A percentile compares a stretch with the other conserved stretches of the same genome.
Conservation (phyloP, 2,329 filamentous ascomycete species). For the Daldinia eschscholtzii region DNA sequence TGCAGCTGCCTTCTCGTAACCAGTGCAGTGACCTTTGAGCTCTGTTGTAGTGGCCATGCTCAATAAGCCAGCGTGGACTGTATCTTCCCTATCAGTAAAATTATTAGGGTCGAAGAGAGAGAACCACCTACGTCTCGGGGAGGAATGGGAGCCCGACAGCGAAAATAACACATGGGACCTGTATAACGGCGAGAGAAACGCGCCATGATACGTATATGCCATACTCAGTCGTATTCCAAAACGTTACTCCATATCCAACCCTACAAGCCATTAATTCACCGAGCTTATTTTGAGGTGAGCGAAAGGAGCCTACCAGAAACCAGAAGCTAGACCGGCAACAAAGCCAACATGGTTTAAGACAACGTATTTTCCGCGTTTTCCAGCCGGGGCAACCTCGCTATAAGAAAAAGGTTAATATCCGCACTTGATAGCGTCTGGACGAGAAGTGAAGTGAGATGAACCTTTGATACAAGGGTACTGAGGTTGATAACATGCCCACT, state of each 20-base stretch:
- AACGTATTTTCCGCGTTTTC: constrained; percentile 66
- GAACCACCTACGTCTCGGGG: constrained; percentile 64
- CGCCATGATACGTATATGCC: constrained; percentile 64
- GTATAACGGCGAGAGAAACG: constrained; percentile 64
- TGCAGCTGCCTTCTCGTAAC: constrained; percentile 61
- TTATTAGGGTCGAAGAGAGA: neutral
- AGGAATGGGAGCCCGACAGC: constrained; percentile 63
- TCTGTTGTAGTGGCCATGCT: constrained; percentile 59
- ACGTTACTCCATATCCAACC: constrained; percentile 68
- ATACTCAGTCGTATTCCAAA: constrained; percentile 62
- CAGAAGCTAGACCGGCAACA: constrained; percentile 64
- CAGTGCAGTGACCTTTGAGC: constrained; percentile 61
- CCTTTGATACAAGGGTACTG: constrained; percentile 70
- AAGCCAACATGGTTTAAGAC: constrained; percentile 72
- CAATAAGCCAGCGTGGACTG: constrained; percentile 70
- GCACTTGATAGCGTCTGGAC: too few relatives aligned
- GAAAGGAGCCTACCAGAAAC: constrained; percentile 62
- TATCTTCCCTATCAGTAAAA: neutral
- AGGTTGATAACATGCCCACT: constrained; percentile 67
- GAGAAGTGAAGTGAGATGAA: constrained; percentile 41
- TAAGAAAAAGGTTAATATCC: neutral
- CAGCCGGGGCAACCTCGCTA: constrained; percentile 68
- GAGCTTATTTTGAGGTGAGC: neutral
- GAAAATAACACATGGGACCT: constrained; percentile 65
- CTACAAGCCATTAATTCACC: constrained; percentile 51